A percentile compares a stretch with the other conserved stretches of the same genome.
Conservation (phyloP, 208 protist species). For the Trypanosoma scelopori region DNA sequence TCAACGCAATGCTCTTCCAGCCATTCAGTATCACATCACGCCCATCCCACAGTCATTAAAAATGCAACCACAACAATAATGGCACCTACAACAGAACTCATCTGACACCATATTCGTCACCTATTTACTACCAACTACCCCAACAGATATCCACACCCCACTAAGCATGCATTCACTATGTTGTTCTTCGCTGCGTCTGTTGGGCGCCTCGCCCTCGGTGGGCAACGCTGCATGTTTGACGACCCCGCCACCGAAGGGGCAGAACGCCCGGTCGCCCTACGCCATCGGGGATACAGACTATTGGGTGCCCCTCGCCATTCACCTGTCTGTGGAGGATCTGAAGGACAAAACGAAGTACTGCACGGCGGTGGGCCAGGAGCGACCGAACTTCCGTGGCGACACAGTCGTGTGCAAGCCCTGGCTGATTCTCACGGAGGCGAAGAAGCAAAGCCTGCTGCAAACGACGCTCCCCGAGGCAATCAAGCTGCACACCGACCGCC, state of each 20-base stretch:
- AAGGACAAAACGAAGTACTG: constrained; percentile 39
- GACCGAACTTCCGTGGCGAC: constrained; percentile 21
- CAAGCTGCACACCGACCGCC: constrained; percentile 44
- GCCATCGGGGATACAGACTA: neutral
- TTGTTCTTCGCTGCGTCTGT: too few species aligned
- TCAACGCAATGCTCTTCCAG: too few species aligned
- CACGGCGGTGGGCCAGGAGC: constrained; percentile 21
- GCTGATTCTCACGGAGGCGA: constrained; percentile 39
- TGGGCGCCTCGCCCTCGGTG: too few species aligned
- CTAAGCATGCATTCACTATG: too few species aligned
- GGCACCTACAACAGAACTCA: too few species aligned
- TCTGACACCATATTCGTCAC: too few species aligned
- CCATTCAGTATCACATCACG: too few species aligned
- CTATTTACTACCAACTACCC: too few species aligned
- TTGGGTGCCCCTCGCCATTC: constrained; percentile 47
- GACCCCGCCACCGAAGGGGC: neutral
- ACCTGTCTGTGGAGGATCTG: constrained; percentile 33
- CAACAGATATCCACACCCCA: too few species aligned
- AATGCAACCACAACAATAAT: too few species aligned
- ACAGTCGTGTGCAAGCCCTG: constrained; percentile 19
- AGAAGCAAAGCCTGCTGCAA: constrained; percentile 26
- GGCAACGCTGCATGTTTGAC: constrained; percentile 4
- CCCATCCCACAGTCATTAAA: too few species aligned
- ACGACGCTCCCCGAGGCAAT: constrained; percentile 41
- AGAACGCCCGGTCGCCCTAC: constrained; percentile 1